Evolutionary conservation across 2,329 filamentous ascomycete genomes (phyloP).

Genomic region (Colletotrichum gloeosporioides): DNA sequence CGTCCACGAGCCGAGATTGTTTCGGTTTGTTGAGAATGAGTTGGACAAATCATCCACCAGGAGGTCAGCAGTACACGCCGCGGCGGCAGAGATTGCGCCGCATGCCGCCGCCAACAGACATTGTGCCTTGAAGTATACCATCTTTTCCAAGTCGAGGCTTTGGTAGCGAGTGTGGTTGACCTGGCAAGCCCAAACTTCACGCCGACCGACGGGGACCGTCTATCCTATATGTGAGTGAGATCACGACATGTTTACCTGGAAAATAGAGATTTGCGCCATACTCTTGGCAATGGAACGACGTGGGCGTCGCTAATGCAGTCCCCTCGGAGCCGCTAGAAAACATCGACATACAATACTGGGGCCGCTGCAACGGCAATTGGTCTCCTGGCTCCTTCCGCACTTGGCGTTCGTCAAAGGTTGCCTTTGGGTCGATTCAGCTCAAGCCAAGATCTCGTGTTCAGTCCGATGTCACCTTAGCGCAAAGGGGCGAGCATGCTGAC

Average conservation of each 20-base stretch:
- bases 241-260: not conserved
- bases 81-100: constrained; percentile 18
- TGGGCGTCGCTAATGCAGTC: constrained; percentile 3
- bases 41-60: constrained; percentile 38
- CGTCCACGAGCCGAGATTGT: constrained; percentile 38
- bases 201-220: not conserved
- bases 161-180: not conserved
- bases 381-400: not conserved
- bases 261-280: not conserved
- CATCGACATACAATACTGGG: not conserved
- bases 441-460: not conserved
- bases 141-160: not conserved
- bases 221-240: constrained; percentile 5
- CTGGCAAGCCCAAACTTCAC: not conserved
- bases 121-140: constrained; percentile 20
- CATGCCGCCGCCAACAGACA: constrained; percentile 21
- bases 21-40: constrained; percentile 35
- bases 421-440: not conserved
- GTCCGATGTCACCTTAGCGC: not conserved
- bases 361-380: constrained; percentile 1
- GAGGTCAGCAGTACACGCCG: constrained; percentile 32
- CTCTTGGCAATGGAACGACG: not conserved
- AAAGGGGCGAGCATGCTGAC: not conserved
- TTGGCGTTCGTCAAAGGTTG: constrained; percentile 1
- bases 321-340: constrained; percentile 9